These are phyloP conservation scores for Corymbia citriodora DNA, from an alignment of 441 rosid genomes.

Conservation along the genomic window DNA sequence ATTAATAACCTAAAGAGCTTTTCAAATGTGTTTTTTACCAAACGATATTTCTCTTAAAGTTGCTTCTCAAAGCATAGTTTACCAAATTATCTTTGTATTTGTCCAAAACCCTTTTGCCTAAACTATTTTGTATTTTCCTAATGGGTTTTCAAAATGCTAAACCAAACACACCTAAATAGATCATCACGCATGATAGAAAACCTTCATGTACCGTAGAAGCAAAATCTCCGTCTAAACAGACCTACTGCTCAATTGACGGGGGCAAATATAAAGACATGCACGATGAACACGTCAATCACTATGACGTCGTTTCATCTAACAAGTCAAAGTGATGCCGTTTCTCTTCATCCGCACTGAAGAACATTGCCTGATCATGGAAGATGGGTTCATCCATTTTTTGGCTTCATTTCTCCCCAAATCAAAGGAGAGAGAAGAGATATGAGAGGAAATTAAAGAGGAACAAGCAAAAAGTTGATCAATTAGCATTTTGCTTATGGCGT, in stretches of 20 bases:
- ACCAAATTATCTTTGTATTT: no score
- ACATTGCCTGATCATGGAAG: neutral
- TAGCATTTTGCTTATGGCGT: neutral
- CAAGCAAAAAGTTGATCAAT: neutral
- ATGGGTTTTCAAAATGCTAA: no score
- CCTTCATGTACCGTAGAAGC: no score
- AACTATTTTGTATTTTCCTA: no score
- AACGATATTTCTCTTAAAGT: no score
- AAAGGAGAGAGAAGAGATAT: neutral
- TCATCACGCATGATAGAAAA: neutral
- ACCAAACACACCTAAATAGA: no score
- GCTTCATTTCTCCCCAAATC: neutral
- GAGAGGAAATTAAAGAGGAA: neutral
- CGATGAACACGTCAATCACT: neutral
- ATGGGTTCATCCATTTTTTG: neutral
- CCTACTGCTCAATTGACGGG: neutral
- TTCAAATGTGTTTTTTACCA: no score
- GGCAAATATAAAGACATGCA: neutral
- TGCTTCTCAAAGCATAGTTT: no score
- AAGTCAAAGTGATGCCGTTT: neutral
- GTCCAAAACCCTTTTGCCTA: no score
- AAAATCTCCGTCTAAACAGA: no score
- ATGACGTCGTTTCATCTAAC: neutral
- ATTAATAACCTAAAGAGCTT: no score
- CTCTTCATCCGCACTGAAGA: neutral